Base-by-base conservation (phyloP, 371 early-diverging fungal species). In the Mucor racemosus region DNA sequence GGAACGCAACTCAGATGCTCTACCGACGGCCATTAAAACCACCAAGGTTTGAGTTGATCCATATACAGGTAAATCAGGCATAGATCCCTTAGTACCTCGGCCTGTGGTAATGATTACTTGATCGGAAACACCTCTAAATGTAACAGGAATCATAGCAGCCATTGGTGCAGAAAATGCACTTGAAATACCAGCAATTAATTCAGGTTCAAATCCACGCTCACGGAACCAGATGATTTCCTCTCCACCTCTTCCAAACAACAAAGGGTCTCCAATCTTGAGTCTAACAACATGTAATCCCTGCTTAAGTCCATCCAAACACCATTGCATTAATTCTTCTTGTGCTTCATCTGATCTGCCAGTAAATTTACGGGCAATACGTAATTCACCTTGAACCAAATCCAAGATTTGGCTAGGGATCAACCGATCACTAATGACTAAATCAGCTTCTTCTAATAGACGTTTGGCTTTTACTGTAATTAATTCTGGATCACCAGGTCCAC, bases 231-330 rank as follows among this genome's bases (percentile, higher is more conserved):
- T 54, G 11, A 93, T 77, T 73, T 97, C 97, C 73, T 97, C 97
- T 6, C 91, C 95, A 31, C 95, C 96, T 21, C 97, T 89, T n/a
- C 96, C 96, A 75, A 93, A 97, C 46, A 97, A 83, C 69, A 94
- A 90, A 14, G 95, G 94, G 67, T 95, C 95, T 5, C 97, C 97
- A 60, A 90, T 90, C 84, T 97, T 95, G 60, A 97, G 84, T 53
- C 97, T 80, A 34, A 94, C 93, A 6, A 97, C 96, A 1, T 75
- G 80, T 71, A 85, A 77, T 17, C 92, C 92, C 36, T 83, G 74
- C 7, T 79, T 62, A 31, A 94, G 76, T 15, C 88, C 93, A 57
- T 88, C 87, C 35, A 93, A 74, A 59, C 90, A 91, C 82, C 90
- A 88, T 35, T 80, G 81, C 62, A 77, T 64, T 46, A 92, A 75